phyloP scores from a whole-genome alignment of 768 basidiomycete species.

The Basidioascus undulatus region DNA sequence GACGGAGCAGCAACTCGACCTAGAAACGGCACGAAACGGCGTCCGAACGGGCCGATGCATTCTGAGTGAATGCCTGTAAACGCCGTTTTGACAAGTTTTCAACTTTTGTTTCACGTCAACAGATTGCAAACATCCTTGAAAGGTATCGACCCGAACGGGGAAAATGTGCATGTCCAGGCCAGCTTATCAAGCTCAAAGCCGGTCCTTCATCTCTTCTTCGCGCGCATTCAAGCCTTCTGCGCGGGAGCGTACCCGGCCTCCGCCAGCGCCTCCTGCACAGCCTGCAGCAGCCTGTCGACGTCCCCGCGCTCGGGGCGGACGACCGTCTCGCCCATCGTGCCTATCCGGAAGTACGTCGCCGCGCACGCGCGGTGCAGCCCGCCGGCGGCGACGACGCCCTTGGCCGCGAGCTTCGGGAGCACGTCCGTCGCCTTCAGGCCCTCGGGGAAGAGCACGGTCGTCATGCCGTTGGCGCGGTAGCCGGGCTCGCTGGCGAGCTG shows the following conservation, averaged over 20 bases:
- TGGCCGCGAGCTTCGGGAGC: constrained; percentile 43
- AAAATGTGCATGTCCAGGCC: no score
- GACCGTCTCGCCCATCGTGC: constrained; percentile 81
- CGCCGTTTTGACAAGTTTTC: no score
- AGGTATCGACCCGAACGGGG: no score
- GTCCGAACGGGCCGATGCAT: no score
- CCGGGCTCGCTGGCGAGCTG: constrained; percentile 34
- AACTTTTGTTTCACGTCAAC: no score
- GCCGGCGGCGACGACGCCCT: constrained; percentile 58
- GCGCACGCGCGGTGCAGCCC: constrained; percentile 36
- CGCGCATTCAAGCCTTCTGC: no score
- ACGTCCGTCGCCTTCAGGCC: constrained; percentile 56
- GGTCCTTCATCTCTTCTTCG: no score
- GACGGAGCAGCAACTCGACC: no score
- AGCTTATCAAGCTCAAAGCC: no score
- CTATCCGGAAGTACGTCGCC: constrained; percentile 83
- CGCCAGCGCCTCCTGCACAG: constrained; percentile 23
- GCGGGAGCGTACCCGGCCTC: constrained; percentile 4
- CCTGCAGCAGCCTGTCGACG: constrained; percentile 41
- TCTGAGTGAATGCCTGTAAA: no score
- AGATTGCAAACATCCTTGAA: no score
- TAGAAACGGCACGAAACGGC: no score
- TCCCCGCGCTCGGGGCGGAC: constrained; percentile 47
- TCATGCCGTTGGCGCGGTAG: constrained; percentile 81
- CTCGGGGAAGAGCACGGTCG: constrained; percentile 67